Base-by-base conservation (phyloP, 2,329 filamentous ascomycete genomes). In the Alternaria sp. region DNA sequence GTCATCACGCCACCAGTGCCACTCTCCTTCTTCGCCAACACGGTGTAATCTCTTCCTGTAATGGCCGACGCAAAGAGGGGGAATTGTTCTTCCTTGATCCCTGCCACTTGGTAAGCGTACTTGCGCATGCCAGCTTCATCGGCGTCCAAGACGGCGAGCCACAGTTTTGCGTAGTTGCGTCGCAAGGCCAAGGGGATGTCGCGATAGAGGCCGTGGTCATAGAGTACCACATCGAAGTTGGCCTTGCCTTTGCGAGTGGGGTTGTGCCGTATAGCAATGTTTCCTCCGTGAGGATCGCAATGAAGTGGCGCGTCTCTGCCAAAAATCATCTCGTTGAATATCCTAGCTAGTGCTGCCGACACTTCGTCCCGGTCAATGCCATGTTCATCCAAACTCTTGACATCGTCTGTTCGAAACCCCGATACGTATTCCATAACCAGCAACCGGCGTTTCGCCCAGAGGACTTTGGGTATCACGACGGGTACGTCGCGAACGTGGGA, bases 241-340 rank as follows among this genome's bases (percentile, higher is more conserved):
- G 72, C 62, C 10, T 88, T 84, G 58, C 82, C 81, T 37, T 84
- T 81, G 34, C 85, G 83, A 14, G 77, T 79, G 4, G 83, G 76
- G 72, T 94, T 95, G 75, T 91, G 88, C 40, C 93, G 88, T 61
- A 99, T 92, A 23, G 95, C 93, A 54, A 99, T 90, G 73, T 99
- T 99, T 44, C 95, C 95, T 46, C 93, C 95, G 73, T 99, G 95
- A 0, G 95, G 95, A 74, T 99, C 95, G 79, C 95, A 99, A 80
- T 99, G 95, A 37, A 99, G 81, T 0, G 95, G 93, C 0, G 94
- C 94, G 58, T 89, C 85, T 51, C 89, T 86, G 48, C 94, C 93
- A 67, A 99, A 99, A 67, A 99, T 97, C 95, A 99, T 99, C 76
- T 98, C 93, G 81, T 99, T 99, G 84, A 99, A 99, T 58, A 99